These are phyloP conservation scores for Exophiala bonariae DNA, from an alignment of 2,329 filamentous ascomycete genomes.

Conservation along the genomic window DNA sequence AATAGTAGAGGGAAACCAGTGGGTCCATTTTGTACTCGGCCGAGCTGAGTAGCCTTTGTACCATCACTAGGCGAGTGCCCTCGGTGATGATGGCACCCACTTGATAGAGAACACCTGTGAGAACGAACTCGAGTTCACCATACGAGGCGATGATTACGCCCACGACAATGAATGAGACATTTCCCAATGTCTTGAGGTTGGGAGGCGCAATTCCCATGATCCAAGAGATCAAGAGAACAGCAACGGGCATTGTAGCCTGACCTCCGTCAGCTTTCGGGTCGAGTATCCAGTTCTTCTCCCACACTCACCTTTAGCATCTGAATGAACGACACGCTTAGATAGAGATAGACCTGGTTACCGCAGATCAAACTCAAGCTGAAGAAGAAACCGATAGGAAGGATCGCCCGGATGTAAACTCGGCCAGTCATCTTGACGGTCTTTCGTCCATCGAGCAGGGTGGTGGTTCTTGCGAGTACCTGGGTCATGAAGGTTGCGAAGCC, in stretches of 20 bases:
- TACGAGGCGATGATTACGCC: slow-evolving; percentile 93
- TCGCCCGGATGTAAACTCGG: slow-evolving; percentile 86
- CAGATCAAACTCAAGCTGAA: slow-evolving; percentile 96
- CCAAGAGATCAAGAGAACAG: slow-evolving; percentile 89
- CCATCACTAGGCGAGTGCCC: slow-evolving; percentile 79
- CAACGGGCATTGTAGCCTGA: slow-evolving; percentile 90
- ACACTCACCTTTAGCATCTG: slow-evolving; percentile 92
- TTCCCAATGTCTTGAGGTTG: slow-evolving; percentile 82
- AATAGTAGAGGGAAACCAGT: slow-evolving; percentile 86
- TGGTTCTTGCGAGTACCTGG: slow-evolving; percentile 87
- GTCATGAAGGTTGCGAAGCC: slow-evolving; percentile 92
- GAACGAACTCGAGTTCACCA: slow-evolving; percentile 88
- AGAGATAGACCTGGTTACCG: slow-evolving; percentile 92
- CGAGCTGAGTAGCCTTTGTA: slow-evolving; percentile 75
- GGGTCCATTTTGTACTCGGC: slow-evolving; percentile 87
- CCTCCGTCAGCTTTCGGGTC: slow-evolving; percentile 5
- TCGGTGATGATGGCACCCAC: slow-evolving; percentile 76
- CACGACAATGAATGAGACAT: slow-evolving; percentile 91
- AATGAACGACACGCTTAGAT: slow-evolving; percentile 94
- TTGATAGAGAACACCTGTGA: slow-evolving; percentile 62
- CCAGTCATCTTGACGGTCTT: slow-evolving; percentile 98
- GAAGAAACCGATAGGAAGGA: slow-evolving; percentile 91
- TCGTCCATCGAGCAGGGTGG: slow-evolving; percentile 83
- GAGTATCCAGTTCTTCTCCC: too few species aligned
- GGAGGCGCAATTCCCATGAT: slow-evolving; percentile 78